Percentiles rank a stretch among this genome's conserved stretches.
These are phyloP conservation scores for Maudiozyma turicensis DNA, from an alignment of 805 yeast species.

Conservation along the genomic window DNA sequence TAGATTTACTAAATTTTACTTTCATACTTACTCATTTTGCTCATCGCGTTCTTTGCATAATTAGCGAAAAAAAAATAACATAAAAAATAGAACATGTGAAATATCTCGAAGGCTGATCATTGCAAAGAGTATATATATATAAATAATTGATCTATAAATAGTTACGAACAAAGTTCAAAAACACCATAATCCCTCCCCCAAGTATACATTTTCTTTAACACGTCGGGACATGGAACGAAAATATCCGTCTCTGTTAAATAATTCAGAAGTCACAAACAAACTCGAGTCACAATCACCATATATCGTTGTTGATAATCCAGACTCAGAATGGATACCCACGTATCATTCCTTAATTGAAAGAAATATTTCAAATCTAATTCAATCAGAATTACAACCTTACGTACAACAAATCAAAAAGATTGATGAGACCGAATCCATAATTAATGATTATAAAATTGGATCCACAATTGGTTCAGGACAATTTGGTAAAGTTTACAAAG, in stretches of 20 bases:
- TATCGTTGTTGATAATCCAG: too few species aligned
- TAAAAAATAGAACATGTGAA: too few species aligned
- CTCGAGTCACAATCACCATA: neutral
- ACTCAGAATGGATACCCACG: neutral
- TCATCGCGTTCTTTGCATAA: too few species aligned
- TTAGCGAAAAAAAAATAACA: too few species aligned
- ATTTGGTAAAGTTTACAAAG: slow-evolving; percentile 27
- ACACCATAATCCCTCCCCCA: too few species aligned
- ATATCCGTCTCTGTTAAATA: neutral
- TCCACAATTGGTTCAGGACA: slow-evolving; percentile 24
- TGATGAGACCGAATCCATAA: neutral
- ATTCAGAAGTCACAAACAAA: neutral
- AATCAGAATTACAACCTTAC: neutral
- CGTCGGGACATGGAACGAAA: neutral
- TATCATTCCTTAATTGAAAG: neutral
- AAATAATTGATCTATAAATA: too few species aligned
- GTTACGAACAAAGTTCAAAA: too few species aligned
- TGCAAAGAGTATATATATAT: too few species aligned
- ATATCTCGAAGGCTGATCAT: too few species aligned
- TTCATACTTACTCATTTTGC: too few species aligned
- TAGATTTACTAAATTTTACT: too few species aligned
- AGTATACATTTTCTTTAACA: neutral
- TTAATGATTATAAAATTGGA: slow-evolving; percentile 6
- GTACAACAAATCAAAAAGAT: neutral
- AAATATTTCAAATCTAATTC: neutral